Evolutionary conservation across 2,329 filamentous ascomycete species (phyloP), one percentile per base, ranked within the genome.

Genomic region (Ceratocystis albifundus): DNA sequence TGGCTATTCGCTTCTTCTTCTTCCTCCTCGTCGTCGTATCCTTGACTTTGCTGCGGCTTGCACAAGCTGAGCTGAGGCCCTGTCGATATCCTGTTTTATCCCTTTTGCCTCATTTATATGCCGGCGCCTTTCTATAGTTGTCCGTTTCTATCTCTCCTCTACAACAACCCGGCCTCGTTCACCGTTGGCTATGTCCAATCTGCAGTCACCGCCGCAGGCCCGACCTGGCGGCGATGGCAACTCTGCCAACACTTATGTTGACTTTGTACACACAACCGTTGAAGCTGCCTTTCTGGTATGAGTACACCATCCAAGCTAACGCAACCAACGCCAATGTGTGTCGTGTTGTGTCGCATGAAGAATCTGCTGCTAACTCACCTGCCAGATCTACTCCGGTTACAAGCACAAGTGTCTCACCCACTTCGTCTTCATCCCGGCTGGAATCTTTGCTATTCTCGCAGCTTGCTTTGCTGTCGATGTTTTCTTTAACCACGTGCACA

Each of bases 341-440:
- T n/a, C 57, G 3, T 15, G 20, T 20, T 41, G 8, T n/a, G 10
- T n/a, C 57, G 3, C 25, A 36, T 20, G 25, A n/a, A 59, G 30
- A 17, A 20, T 25, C 10, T 41, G 32, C 48, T 25, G 48, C 48
- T 53, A 53, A 53, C 48, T 12, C 20, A 7, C 36, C 20, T 28
- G 7, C 28, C 41, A 62, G 59, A 30, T 59, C 28, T 59, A 59
- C 12, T 30, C 28, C 28, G 61, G 41, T 5, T 63, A 48, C 20
- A 57, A 44, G 22, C 63, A 71, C 67, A 69, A 70, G 62, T 70
- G 73, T 61, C 55, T 73, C 55, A 68, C 67, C 41, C 73, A 78
- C 62, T 85, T 82, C 80, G 59, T 85, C 30, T 78, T 77, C 68
- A 78, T 84, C 0, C 83, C 82, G 0, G 50, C 76, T 0, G 78